A percentile compares a stretch with the other conserved stretches of the same genome.
These are phyloP conservation scores for Daldinia childiae DNA, from an alignment of 495 filamentous ascomycete genomes.

Conservation along the genomic window DNA sequence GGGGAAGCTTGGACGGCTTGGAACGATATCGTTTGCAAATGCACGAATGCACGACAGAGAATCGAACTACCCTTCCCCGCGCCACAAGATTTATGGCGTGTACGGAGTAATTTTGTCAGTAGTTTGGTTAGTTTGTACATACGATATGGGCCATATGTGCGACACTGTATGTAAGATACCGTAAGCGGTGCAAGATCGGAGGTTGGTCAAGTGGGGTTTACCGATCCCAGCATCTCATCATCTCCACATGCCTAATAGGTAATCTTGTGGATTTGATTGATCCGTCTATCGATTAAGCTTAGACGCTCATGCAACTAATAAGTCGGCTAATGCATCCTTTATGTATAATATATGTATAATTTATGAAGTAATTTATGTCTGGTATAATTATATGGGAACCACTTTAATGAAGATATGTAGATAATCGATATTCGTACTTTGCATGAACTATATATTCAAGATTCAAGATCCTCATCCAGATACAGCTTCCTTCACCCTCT, in stretches of 20 bases:
- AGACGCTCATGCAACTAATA: neutral
- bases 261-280: neutral
- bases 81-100: conserved; percentile 8
- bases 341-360: neutral
- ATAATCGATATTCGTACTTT: too few species aligned
- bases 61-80: conserved; percentile 6
- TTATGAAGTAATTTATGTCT: too few species aligned
- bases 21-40: conserved; percentile 14
- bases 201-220: neutral
- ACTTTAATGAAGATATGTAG: too few species aligned
- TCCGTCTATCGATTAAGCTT: neutral
- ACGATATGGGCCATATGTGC: conserved; percentile 3
- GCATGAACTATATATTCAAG: too few species aligned
- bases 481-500: conserved; percentile 25
- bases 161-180: conserved; percentile 2
- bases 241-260: neutral
- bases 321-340: neutral
- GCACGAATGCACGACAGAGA: conserved; percentile 19
- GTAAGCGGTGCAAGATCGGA: neutral
- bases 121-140: neutral
- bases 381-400: too few species aligned
- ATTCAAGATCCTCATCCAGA: conserved; percentile 7
- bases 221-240: neutral
- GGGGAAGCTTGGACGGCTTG: conserved; percentile 29
- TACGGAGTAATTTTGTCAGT: neutral